These are phyloP conservation scores for Quercus tomentella DNA, from an alignment of 331 rosid species.

Conservation along the genomic window DNA sequence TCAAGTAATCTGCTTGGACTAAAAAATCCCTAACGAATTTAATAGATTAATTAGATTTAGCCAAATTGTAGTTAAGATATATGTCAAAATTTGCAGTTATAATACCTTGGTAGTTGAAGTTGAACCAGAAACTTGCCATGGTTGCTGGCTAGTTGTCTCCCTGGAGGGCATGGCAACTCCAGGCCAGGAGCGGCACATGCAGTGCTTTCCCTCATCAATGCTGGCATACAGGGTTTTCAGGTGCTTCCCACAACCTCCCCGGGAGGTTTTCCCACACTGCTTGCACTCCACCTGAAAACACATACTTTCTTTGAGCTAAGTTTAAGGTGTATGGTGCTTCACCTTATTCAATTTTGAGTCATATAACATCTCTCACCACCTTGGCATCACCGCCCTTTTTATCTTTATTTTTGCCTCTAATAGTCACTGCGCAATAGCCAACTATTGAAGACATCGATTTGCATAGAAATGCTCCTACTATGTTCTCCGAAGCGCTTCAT, in stretches of 20 bases:
- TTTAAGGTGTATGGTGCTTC: not conserved
- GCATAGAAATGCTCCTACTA: not conserved
- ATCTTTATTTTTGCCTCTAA: not conserved
- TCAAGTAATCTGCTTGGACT: too few species aligned
- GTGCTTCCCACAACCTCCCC: constrained; percentile 75
- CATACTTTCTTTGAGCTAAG: constrained; percentile 26
- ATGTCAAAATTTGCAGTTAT: not conserved
- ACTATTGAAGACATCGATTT: constrained; percentile 14
- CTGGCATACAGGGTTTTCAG: constrained; percentile 29
- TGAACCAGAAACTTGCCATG: not conserved
- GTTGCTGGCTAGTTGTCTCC: not conserved
- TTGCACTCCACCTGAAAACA: constrained; percentile 49
- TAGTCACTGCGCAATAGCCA: not conserved
- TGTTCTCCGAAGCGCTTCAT: not conserved
- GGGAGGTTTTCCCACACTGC: constrained; percentile 37
- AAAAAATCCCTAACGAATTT: too few species aligned
- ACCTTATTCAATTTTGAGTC: not conserved
- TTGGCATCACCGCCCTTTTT: constrained; percentile 1
- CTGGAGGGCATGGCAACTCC: constrained; percentile 37
- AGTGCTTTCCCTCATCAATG: constrained; percentile 64
- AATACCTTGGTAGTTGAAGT: constrained; percentile 18
- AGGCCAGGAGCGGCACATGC: constrained; percentile 85
- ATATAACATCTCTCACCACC: not conserved
- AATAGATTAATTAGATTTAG: too few species aligned
- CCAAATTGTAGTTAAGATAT: not conserved